These are phyloP conservation scores for Epichloe glyceriae DNA, from an alignment of 2,329 filamentous ascomycete species.

Conservation along the genomic window DNA sequence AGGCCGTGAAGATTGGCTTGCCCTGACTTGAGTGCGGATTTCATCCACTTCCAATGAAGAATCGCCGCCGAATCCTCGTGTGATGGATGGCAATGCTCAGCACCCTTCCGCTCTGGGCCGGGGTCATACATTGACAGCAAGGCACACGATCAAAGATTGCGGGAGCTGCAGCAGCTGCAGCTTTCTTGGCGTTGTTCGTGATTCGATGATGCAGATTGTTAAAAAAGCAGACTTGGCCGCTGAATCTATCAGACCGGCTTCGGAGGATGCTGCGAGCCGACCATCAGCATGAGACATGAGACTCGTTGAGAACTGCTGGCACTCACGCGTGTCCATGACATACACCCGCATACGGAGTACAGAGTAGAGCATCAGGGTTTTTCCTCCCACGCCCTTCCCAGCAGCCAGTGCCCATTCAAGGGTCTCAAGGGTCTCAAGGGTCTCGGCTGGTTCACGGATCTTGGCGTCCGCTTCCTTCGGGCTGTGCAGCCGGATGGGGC, in stretches of 20 bases:
- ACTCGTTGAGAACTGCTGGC: conserved; percentile 24
- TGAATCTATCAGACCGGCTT: conserved; percentile 34
- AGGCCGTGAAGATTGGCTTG: conserved; percentile 37
- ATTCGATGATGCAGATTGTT: conserved; percentile 44
- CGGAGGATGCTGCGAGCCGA: conserved; percentile 15
- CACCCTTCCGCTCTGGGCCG: conserved; percentile 37
- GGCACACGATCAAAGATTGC: conserved; percentile 43
- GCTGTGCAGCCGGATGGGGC: conserved; percentile 15
- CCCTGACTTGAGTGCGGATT: conserved; percentile 23
- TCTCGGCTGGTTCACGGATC: conserved; percentile 15
- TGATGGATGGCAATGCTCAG: conserved; percentile 48
- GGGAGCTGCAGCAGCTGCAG: conserved; percentile 22
- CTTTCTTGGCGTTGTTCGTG: conserved; percentile 23
- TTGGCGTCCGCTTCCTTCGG: conserved; percentile 18
- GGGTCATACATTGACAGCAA: conserved; percentile 49
- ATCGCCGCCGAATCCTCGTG: conserved; percentile 58
- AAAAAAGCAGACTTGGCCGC: conserved; percentile 48
- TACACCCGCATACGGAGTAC: conserved; percentile 24
- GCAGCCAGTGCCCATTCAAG: conserved; percentile 19
- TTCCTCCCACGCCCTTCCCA: conserved; percentile 17
- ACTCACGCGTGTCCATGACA: conserved; percentile 38
- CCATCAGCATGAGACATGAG: conserved; percentile 24
- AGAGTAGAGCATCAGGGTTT: neutral
- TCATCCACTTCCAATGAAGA: conserved; percentile 52
- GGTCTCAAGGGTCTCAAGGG: conserved; percentile 1